phyloP scores from a whole-genome alignment of 2,329 filamentous ascomycete genomes.

The Colletotrichum simmondsii region DNA sequence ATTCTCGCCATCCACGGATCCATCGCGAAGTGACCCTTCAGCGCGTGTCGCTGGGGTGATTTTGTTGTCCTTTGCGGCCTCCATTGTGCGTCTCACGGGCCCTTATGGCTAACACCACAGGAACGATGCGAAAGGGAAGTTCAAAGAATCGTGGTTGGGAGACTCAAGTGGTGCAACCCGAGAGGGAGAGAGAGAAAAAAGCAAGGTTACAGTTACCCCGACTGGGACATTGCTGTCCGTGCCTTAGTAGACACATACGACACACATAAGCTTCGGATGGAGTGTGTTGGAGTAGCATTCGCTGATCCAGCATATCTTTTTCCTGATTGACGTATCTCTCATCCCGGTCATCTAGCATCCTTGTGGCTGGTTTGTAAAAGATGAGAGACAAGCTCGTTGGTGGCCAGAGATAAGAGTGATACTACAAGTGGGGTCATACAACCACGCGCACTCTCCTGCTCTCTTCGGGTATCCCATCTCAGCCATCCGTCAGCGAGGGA shows the following conservation, averaged over 20 bases:
- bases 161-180: not conserved
- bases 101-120: too few relatives aligned
- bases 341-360: not conserved
- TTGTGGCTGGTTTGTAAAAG: not conserved
- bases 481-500: not conserved
- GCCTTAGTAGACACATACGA: not conserved
- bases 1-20: not conserved
- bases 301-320: not conserved
- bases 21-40: slow-evolving; percentile 8
- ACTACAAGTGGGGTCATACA: not conserved
- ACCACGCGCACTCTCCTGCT: not conserved
- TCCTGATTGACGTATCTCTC: not conserved
- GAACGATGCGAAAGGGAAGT: not conserved
- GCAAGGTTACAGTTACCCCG: not conserved
- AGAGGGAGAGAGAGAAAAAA: not conserved
- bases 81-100: not conserved
- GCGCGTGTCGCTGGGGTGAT: not conserved
- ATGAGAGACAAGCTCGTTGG: not conserved
- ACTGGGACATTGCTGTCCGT: not conserved
- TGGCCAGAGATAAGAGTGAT: slow-evolving; percentile 1
- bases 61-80: slow-evolving; percentile 4
- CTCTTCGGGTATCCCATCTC: not conserved
- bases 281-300: not conserved
- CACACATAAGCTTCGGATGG: not conserved
- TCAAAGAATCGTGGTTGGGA: not conserved